Conservation (phyloP, 2,329 filamentous ascomycete genomes). For the Epichloe brachyelytri region DNA sequence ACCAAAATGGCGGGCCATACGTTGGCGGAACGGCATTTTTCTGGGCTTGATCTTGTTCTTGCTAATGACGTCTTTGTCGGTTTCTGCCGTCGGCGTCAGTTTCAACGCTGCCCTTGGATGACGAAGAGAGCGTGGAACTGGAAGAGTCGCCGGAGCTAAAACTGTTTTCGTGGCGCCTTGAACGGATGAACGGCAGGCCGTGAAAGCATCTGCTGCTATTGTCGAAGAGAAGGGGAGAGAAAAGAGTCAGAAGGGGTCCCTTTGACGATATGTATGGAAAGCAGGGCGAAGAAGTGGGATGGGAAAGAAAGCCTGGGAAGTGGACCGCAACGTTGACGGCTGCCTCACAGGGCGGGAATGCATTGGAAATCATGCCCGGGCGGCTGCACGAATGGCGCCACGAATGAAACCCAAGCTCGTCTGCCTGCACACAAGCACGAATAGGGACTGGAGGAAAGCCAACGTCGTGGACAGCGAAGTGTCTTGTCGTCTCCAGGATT, state of each 20-base stretch:
- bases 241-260: neutral
- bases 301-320: neutral
- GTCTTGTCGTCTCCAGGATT: no score
- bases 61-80: neutral
- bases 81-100: constrained; percentile 1
- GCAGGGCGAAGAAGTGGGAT: constrained; percentile 1
- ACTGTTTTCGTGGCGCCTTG: constrained; percentile 3
- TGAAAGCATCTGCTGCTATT: constrained; percentile 5
- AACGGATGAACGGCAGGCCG: constrained; percentile 4
- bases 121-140: neutral
- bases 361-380: neutral
- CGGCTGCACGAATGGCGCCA: neutral
- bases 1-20: constrained; percentile 34
- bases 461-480: no score
- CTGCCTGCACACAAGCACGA: no score
- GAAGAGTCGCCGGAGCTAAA: constrained; percentile 5
- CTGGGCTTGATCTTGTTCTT: neutral
- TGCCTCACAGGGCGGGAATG: neutral
- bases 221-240: neutral
- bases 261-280: constrained; percentile 1
- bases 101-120: neutral
- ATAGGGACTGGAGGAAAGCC: no score
- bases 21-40: constrained; percentile 26
- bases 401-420: neutral
- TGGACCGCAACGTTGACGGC: neutral